Conservation (phyloP, 2,329 filamentous ascomycete species). For the Lachnellula occidentalis region DNA sequence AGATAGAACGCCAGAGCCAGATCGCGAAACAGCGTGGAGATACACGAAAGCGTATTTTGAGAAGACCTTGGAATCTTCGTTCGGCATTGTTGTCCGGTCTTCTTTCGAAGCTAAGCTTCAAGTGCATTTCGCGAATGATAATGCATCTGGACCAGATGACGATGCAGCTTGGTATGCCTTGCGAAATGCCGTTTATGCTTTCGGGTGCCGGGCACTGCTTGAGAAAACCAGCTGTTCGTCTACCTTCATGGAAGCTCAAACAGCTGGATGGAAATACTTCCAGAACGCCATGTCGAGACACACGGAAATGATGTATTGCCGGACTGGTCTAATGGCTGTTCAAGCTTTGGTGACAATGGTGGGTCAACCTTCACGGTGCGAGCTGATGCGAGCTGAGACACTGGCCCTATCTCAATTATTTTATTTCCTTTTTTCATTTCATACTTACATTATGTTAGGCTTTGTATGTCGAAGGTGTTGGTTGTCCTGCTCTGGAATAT, state of each 20-base stretch:
- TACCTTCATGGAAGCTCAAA: not conserved
- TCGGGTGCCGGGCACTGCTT: not conserved
- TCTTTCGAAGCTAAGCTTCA: not conserved
- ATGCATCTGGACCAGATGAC: not conserved
- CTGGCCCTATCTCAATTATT: not conserved
- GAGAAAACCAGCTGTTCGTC: not conserved
- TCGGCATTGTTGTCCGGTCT: not conserved
- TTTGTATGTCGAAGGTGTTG: not conserved
- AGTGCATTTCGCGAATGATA: not conserved
- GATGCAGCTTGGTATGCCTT: not conserved
- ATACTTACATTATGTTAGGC: not conserved
- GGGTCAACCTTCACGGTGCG: not conserved
- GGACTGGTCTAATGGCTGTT: not conserved
- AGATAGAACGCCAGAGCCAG: not conserved
- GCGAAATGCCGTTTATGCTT: not conserved
- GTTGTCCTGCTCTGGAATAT: not conserved
- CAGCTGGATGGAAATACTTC: not conserved
- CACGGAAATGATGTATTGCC: not conserved
- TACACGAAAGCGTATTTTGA: not conserved
- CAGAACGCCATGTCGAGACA: not conserved
- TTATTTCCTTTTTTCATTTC: not conserved
- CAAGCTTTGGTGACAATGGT: not conserved
- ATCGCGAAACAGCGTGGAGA: not conserved
- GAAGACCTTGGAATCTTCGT: not conserved
- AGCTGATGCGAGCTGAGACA: too few species aligned